These are phyloP conservation scores for Aschersonia sp. DNA, from an alignment of 2,329 filamentous ascomycete species.

Conservation along the genomic window DNA sequence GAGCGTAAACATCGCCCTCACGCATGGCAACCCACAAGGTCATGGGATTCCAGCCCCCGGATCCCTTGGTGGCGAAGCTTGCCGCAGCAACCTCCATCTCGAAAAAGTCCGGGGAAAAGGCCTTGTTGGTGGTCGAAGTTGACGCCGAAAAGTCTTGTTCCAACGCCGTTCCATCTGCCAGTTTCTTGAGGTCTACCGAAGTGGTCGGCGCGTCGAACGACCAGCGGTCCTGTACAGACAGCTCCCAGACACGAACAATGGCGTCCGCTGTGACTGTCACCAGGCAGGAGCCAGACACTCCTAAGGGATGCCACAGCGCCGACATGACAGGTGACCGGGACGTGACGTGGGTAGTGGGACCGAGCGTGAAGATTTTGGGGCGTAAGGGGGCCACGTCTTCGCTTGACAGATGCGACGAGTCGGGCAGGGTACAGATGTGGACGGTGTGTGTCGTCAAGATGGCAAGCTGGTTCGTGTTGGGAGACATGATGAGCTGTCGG, in stretches of 20 bases:
- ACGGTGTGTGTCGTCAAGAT: conserved; percentile 79
- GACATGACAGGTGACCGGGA: conserved; percentile 70
- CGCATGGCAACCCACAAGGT: conserved; percentile 95
- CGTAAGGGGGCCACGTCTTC: conserved; percentile 56
- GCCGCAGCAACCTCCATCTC: conserved; percentile 92
- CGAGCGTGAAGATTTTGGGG: conserved; percentile 80
- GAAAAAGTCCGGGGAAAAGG: conserved; percentile 76
- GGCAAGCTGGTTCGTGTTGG: conserved; percentile 67
- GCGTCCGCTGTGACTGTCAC: conserved; percentile 84
- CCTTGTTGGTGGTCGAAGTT: conserved; percentile 57
- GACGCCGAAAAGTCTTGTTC: conserved; percentile 77
- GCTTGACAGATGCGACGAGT: conserved; percentile 59
- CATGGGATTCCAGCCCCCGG: conserved; percentile 88
- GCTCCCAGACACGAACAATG: conserved; percentile 79
- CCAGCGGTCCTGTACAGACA: conserved; percentile 71
- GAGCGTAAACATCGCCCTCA: conserved; percentile 81
- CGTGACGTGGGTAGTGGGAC: conserved; percentile 81
- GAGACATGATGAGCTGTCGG: conserved; percentile 72
- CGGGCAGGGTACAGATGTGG: conserved; percentile 75
- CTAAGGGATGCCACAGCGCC: conserved; percentile 84
- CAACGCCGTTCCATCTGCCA: conserved; percentile 68
- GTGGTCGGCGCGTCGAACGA: conserved; percentile 76
- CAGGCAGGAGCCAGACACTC: conserved; percentile 65
- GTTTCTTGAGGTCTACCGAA: conserved; percentile 76
- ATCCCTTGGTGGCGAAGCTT: conserved; percentile 53